A percentile compares a stretch with the other conserved stretches of the same genome.
Evolutionary conservation across 331 rosid species (phyloP).

Genomic region (Quercus tomentella): DNA sequence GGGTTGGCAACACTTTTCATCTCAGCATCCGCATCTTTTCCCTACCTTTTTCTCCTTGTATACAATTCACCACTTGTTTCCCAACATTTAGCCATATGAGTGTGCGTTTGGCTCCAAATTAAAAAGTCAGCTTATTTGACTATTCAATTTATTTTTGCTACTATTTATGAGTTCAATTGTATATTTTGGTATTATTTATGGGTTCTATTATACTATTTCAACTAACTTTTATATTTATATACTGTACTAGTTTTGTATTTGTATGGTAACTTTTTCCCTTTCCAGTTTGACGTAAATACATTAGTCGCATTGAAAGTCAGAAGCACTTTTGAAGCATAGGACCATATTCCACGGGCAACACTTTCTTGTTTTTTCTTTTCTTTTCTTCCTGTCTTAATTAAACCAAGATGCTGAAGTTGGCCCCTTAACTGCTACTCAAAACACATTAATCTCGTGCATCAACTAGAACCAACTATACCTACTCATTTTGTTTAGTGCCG

Average conservation of each 20-base stretch:
- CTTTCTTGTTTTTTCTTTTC: neutral
- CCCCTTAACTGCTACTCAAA: neutral
- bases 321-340: neutral
- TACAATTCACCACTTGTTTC: slow-evolving; percentile 1
- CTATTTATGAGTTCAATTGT: fast-evolving
- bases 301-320: slow-evolving; percentile 1
- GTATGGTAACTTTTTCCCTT: neutral
- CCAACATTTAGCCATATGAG: neutral
- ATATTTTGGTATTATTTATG: too few relatives aligned
- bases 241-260: neutral
- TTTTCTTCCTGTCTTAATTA: neutral
- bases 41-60: neutral
- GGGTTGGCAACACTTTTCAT: neutral
- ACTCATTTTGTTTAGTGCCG: neutral
- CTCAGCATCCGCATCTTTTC: slow-evolving; percentile 33
- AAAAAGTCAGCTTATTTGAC: too few relatives aligned
- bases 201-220: fast-evolving
- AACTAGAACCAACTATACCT: neutral
- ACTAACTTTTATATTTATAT: too few relatives aligned
- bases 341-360: neutral
- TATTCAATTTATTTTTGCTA: too few relatives aligned
- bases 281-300: neutral
- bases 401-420: neutral
- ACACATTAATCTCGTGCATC: neutral
- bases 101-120: too few relatives aligned